Conservation (phyloP, 257 asterid species). For the Henckelia pumila region DNA sequence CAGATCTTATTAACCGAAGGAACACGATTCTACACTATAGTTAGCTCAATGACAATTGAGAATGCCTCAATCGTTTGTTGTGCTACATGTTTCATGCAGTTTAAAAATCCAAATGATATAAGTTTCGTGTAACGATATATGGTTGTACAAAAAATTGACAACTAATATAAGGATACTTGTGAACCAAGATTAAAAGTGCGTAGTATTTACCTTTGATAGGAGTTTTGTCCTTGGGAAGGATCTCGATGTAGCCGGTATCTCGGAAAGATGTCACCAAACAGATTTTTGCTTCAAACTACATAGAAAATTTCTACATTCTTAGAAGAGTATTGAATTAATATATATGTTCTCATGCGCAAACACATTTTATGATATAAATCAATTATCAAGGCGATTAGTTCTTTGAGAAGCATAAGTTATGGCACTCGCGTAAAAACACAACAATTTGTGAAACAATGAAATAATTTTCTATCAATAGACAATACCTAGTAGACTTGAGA, state of each 20-base stretch:
- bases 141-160: too few relatives aligned
- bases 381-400: background rate
- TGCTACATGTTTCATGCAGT: background rate
- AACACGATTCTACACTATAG: too few relatives aligned
- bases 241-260: constrained; percentile 77
- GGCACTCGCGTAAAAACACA: too few relatives aligned
- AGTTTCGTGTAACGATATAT: background rate
- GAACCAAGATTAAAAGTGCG: background rate
- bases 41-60: too few relatives aligned
- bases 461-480: too few relatives aligned
- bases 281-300: constrained; percentile 79
- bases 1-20: too few relatives aligned
- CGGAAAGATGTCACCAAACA: constrained; percentile 88
- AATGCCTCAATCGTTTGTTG: too few relatives aligned
- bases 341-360: background rate
- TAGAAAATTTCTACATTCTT: background rate
- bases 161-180: too few relatives aligned
- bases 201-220: constrained; percentile 53
- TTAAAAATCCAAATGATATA: too few relatives aligned
- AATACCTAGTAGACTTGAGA: background rate
- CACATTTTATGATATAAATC: background rate
- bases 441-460: background rate
- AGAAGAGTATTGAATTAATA: too few relatives aligned
- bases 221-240: constrained; percentile 65
- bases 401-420: background rate